These are phyloP conservation scores for Tetracladium setigerum DNA, from an alignment of 495 filamentous ascomycete species.

Conservation along the genomic window DNA sequence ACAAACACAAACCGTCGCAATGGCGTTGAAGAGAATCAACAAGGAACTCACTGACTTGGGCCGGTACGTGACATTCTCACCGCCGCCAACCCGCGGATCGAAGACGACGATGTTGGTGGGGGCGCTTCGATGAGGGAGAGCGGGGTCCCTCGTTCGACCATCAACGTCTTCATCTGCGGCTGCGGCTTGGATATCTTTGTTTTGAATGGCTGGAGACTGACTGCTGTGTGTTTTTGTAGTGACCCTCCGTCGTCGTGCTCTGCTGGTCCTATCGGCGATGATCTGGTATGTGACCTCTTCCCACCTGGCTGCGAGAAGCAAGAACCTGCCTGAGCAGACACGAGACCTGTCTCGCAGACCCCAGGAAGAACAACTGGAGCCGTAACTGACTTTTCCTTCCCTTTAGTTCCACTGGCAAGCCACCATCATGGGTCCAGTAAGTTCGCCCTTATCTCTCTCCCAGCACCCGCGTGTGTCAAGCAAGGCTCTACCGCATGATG, in stretches of 20 bases:
- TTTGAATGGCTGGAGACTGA: conserved; percentile 27
- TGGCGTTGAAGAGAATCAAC: conserved; percentile 99
- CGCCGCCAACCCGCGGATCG: conserved; percentile 1
- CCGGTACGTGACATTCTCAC: conserved; percentile 58
- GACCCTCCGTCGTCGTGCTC: conserved; percentile 98
- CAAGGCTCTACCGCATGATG: conserved; percentile 5
- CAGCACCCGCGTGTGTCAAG: background rate
- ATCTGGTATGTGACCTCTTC: conserved; percentile 68
- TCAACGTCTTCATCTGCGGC: conserved; percentile 14
- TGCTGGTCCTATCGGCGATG: conserved; percentile 91
- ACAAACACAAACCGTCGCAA: conserved; percentile 37
- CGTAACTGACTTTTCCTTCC: conserved; percentile 10
- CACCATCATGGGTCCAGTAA: conserved; percentile 99
- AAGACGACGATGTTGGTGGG: conserved; percentile 16
- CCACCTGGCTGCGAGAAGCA: conserved; percentile 4
- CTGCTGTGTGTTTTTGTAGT: conserved; percentile 39
- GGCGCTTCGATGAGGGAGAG: conserved; percentile 7
- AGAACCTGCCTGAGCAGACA: conserved; percentile 1
- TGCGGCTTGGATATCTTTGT: background rate
- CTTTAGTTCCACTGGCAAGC: conserved; percentile 98
- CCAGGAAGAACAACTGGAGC: background rate
- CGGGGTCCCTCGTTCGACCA: conserved; percentile 19
- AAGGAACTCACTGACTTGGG: conserved; percentile 99
- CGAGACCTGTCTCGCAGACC: conserved; percentile 9
- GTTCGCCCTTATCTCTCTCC: conserved; percentile 30